Conservation (phyloP, 805 yeast species). For the Teunomyces funiuensis region DNA sequence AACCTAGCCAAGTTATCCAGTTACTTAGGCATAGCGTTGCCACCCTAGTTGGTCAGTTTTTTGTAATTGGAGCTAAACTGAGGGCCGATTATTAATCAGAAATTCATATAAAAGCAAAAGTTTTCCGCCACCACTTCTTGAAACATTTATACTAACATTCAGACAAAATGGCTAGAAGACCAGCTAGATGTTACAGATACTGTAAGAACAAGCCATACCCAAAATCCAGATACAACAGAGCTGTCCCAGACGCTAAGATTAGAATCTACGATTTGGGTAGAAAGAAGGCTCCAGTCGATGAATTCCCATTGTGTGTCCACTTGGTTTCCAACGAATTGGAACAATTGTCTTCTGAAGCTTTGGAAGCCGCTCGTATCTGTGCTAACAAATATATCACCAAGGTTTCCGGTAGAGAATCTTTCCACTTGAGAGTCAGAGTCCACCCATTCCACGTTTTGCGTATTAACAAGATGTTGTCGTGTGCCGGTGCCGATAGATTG, state of each 20-base stretch:
- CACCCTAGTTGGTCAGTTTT: not conserved
- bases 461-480: constrained; percentile 99
- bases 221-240: constrained; percentile 99
- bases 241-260: constrained; percentile 99
- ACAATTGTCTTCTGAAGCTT: constrained; percentile 99
- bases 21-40: not conserved
- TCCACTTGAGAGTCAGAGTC: constrained; percentile 99
- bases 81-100: constrained; percentile 3
- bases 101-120: constrained; percentile 2
- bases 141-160: constrained; percentile 10
- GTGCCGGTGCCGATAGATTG: constrained; percentile 99
- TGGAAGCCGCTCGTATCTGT: constrained; percentile 99
- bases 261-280: constrained; percentile 99
- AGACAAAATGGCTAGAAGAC: constrained; percentile 98
- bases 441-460: constrained; percentile 99
- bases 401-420: constrained; percentile 96
- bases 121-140: not conserved
- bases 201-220: constrained; percentile 99
- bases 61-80: not conserved
- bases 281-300: constrained; percentile 99
- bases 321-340: constrained; percentile 98
- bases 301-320: constrained; percentile 99
- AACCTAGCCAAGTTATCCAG: no score
- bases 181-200: constrained; percentile 99
- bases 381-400: constrained; percentile 99